A percentile compares a stretch with the other conserved stretches of the same genome.
These are phyloP conservation scores for Arthrinium phaeospermum DNA, from an alignment of 2,329 filamentous ascomycete species.

Conservation along the genomic window DNA sequence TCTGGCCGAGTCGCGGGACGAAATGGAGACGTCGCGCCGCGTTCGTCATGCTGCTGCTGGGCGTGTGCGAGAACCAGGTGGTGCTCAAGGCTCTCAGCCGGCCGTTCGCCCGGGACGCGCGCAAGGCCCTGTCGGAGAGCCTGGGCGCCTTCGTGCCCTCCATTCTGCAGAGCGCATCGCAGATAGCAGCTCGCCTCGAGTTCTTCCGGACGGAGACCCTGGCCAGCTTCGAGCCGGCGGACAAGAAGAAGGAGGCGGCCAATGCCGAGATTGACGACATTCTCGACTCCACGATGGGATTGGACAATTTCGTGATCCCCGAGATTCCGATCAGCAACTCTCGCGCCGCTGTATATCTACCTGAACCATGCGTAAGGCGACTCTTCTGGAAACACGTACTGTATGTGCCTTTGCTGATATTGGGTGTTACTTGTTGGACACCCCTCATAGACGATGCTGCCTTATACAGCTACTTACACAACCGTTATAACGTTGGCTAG, in stretches of 20 bases:
- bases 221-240: constrained; percentile 58
- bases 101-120: constrained; percentile 55
- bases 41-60: constrained; percentile 67
- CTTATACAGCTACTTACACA: constrained; percentile 81
- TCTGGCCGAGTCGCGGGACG: constrained; percentile 54
- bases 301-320: constrained; percentile 59
- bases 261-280: constrained; percentile 62
- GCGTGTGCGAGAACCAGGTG: constrained; percentile 63
- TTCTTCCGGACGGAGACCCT: constrained; percentile 63
- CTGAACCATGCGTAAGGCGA: constrained; percentile 74
- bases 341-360: constrained; percentile 83
- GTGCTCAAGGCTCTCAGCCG: constrained; percentile 60
- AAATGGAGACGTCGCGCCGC: constrained; percentile 66
- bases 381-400: not conserved
- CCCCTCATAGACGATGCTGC: constrained; percentile 82
- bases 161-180: constrained; percentile 61
- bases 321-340: constrained; percentile 78
- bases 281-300: constrained; percentile 60
- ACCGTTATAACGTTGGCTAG: constrained; percentile 74
- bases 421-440: constrained; percentile 69
- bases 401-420: not conserved
- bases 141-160: constrained; percentile 60
- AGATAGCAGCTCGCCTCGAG: constrained; percentile 60
- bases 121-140: constrained; percentile 56
- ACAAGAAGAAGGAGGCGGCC: constrained; percentile 56